Evolutionary conservation across 2,329 filamentous ascomycete species (phyloP).

Genomic region (Beauveria varroae): DNA sequence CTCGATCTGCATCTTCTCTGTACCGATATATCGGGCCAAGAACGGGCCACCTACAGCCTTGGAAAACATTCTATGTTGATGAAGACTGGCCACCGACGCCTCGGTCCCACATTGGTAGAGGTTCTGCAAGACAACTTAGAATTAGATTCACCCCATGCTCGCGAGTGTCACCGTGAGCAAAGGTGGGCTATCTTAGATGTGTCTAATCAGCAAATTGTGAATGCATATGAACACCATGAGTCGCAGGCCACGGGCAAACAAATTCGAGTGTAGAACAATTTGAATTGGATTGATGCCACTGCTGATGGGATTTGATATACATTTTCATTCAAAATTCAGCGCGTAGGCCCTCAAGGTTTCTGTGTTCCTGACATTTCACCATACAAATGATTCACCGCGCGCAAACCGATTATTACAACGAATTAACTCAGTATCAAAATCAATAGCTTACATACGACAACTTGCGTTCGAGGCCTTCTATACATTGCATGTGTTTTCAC

Average conservation of each 20-base stretch:
- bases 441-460: neutral
- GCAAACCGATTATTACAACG: neutral
- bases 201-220: slow-evolving; percentile 29
- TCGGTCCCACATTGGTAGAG: neutral
- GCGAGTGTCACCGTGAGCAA: slow-evolving; percentile 37
- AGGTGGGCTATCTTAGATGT: slow-evolving; percentile 45
- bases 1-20: slow-evolving; percentile 48
- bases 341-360: too few relatives aligned
- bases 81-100: slow-evolving; percentile 1
- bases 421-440: neutral
- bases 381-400: neutral
- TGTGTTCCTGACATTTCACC: too few relatives aligned
- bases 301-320: neutral
- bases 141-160: slow-evolving; percentile 20
- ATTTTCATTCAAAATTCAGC: too few relatives aligned
- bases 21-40: slow-evolving; percentile 33
- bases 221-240: slow-evolving; percentile 25
- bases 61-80: slow-evolving; percentile 4
- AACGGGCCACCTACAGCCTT: slow-evolving; percentile 2
- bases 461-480: neutral
- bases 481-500: neutral
- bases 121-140: slow-evolving; percentile 10
- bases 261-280: neutral
- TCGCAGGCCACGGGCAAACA: neutral
- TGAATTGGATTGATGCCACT: neutral